Percentiles rank a stretch among this genome's conserved stretches.
Conservation (phyloP, 1,284 basidiomycete species). For the Lentinus polychrous region DNA sequence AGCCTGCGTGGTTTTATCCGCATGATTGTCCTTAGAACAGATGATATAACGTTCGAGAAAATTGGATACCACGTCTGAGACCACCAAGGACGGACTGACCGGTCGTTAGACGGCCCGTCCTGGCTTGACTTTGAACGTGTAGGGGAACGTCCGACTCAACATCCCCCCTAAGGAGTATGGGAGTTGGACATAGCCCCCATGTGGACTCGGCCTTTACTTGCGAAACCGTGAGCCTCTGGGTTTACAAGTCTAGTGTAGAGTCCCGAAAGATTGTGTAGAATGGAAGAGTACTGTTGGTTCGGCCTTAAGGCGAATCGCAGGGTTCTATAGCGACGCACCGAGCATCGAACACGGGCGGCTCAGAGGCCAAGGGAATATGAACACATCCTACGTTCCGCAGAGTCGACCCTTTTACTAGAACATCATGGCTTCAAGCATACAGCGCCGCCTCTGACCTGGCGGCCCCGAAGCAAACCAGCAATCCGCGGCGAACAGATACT, state of each 20-base stretch:
- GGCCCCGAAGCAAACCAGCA: no score
- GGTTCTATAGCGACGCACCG: constrained; percentile 30
- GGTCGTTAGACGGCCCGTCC: constrained; percentile 14
- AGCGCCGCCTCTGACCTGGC: no score
- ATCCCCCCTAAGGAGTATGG: no score
- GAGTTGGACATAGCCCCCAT: constrained; percentile 12
- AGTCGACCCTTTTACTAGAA: constrained; percentile 44
- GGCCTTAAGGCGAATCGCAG: constrained; percentile 40
- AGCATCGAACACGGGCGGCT: constrained; percentile 33
- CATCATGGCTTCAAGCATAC: constrained; percentile 25
- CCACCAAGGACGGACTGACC: constrained; percentile 25
- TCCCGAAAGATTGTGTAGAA: constrained; percentile 14
- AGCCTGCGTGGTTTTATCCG: constrained; percentile 29
- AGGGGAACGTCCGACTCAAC: neutral
- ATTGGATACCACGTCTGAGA: constrained; percentile 35
- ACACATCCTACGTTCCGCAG: constrained; percentile 13
- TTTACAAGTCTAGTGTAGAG: constrained; percentile 26
- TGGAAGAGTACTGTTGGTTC: constrained; percentile 30
- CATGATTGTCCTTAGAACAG: constrained; percentile 14
- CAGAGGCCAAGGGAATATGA: constrained; percentile 11
- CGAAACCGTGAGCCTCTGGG: constrained; percentile 22
- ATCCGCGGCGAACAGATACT: no score
- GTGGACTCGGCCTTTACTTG: constrained; percentile 38
- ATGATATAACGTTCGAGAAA: constrained; percentile 20
- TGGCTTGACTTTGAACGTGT: constrained; percentile 27